Percentiles rank a stretch among this genome's conserved stretches.
phyloP scores from a whole-genome alignment of 192 early-diverging fungal genomes.

The Chytriomyces sp. region DNA sequence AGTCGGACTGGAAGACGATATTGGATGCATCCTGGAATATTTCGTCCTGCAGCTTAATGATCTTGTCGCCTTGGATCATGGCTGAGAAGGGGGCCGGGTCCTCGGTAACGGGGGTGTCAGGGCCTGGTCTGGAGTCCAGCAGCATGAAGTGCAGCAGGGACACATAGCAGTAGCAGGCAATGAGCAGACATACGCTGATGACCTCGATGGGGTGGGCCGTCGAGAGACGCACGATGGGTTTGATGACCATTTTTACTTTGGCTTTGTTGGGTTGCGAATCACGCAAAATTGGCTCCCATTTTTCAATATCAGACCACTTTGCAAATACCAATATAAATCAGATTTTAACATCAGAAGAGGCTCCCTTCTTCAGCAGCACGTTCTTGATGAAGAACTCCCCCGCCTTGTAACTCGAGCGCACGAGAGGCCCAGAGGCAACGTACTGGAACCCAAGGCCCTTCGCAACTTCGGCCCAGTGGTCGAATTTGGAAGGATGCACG shows the following conservation, averaged over 20 bases:
- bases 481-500: conserved; percentile 89
- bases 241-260: background rate
- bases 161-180: conserved; percentile 79
- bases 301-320: background rate
- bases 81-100: conserved; percentile 1
- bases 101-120: background rate
- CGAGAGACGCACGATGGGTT: conserved; percentile 51
- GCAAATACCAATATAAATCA: background rate
- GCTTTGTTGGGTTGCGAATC: background rate
- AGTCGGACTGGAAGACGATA: conserved; percentile 22
- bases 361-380: conserved; percentile 55
- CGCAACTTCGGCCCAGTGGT: conserved; percentile 75
- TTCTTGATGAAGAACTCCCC: conserved; percentile 97
- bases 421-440: conserved; percentile 93
- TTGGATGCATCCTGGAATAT: conserved; percentile 7
- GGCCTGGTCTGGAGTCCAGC: conserved; percentile 1
- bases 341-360: background rate
- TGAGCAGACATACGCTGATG: conserved; percentile 70
- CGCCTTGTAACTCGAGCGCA: conserved; percentile 94
- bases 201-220: conserved; percentile 76
- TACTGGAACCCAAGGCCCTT: conserved; percentile 92
- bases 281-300: background rate
- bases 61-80: conserved; percentile 7
- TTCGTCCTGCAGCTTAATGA: conserved; percentile 27
- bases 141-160: conserved; percentile 68